Evolutionary conservation across 2,329 filamentous ascomycete species (phyloP), one percentile per base, ranked within the genome.

Genomic region (Pezicula rhizophila): DNA sequence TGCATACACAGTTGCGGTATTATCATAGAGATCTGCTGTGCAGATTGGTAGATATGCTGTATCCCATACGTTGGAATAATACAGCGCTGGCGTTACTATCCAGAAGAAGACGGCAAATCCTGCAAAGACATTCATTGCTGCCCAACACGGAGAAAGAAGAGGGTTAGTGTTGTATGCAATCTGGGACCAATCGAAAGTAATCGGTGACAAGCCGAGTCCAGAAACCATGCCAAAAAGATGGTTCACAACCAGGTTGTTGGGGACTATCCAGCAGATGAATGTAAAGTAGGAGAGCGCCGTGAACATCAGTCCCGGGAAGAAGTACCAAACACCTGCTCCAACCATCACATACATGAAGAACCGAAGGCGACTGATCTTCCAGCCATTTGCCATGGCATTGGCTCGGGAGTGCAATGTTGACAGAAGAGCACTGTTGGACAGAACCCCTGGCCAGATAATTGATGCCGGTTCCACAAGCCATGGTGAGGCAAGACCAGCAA

Each of bases 181-280:
- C 59, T 87, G 83, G 3, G 83, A 84, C 84, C 85, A 88, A 69
- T 89, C 85, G 60, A 89, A 86, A 0, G 84, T 87, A 33, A 89
- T 78, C 1, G 85, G 84, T 2, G 87, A 64, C 25, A 88, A 60
- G 0, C 82, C 86, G 7, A 88, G 54, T 0, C 85, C 85, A 0
- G 80, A 84, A 43, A 72, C 74, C 50, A 81, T 82, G 3, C 85
- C 85, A 57, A 88, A 88, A 3, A 88, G 62, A 63, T 88, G 84
- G 56, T 89, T 89, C 39, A 88, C 66, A 5, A 86, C 67, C 0
- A 78, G 71, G 50, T 78, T 87, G 7, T 50, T 46, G 5, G 43
- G 43, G n/a, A 23, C 43, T n/a, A 46, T 46, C 43, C 43, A 46
- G 43, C 43, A 46, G 20, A 46, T 23, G 35, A 18, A 46, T 8